phyloP scores from a whole-genome alignment of 2,329 filamentous ascomycete genomes.

The Aotearoamyces nothofagi region DNA sequence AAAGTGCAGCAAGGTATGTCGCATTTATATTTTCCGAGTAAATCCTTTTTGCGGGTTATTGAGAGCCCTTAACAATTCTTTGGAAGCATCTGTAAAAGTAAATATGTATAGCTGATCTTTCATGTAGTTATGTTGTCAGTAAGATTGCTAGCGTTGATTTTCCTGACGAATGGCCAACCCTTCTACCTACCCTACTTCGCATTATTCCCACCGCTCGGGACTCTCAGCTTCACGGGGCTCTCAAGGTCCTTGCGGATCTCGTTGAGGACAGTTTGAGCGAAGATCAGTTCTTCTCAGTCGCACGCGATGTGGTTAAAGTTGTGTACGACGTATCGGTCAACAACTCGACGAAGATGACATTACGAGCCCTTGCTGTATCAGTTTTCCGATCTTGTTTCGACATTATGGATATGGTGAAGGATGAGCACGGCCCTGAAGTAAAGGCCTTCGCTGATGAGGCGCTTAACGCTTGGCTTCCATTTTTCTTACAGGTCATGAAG shows the following conservation, averaged over 20 bases:
- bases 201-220: constrained; percentile 65
- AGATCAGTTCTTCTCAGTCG: constrained; percentile 86
- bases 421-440: constrained; percentile 76
- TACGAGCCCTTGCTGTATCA: constrained; percentile 74
- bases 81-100: too few relatives aligned
- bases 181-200: constrained; percentile 66
- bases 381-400: constrained; percentile 90
- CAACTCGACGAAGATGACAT: constrained; percentile 54
- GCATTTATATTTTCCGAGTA: too few relatives aligned
- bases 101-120: too few relatives aligned
- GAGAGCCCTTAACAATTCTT: too few relatives aligned
- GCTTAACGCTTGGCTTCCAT: constrained; percentile 72
- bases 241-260: constrained; percentile 77
- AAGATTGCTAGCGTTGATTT: constrained; percentile 92
- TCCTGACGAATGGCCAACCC: constrained; percentile 83
- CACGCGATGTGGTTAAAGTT: constrained; percentile 68
- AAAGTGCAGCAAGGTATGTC: constrained; percentile 68
- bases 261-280: constrained; percentile 90
- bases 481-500: constrained; percentile 71
- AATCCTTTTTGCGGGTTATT: too few relatives aligned
- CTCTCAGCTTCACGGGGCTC: constrained; percentile 70
- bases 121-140: constrained; percentile 54
- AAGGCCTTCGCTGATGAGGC: constrained; percentile 82
- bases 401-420: constrained; percentile 90
- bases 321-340: constrained; percentile 73